Conservation (phyloP, 176 grass and related monocot species). For the Thinopyrum elongatum region DNA sequence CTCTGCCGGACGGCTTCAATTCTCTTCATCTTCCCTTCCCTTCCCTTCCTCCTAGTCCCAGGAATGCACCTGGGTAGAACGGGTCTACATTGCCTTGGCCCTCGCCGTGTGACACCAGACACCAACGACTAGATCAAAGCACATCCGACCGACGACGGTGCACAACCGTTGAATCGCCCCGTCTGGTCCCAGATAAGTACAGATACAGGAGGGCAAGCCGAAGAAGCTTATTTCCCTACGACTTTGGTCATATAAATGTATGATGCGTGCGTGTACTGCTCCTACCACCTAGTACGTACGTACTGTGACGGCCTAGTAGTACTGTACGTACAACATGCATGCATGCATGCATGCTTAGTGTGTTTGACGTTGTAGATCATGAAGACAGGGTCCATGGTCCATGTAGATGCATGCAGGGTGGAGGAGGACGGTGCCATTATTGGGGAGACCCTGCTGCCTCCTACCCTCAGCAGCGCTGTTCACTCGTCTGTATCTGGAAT, state of each 20-base stretch:
- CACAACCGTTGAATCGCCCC: not conserved
- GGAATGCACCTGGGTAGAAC: not conserved
- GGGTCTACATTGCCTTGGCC: not conserved
- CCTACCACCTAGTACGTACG: not conserved
- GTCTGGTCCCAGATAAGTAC: not conserved
- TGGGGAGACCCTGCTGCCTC: not conserved
- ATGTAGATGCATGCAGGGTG: not conserved
- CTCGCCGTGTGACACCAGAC: not conserved
- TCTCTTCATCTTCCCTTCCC: not conserved
- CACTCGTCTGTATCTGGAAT: not conserved
- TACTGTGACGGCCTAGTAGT: not conserved
- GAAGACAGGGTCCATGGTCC: not conserved
- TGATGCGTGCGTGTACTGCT: not conserved
- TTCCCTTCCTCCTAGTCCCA: not conserved
- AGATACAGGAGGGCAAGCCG: not conserved
- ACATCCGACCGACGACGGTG: too few species aligned
- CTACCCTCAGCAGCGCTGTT: constrained; percentile 5
- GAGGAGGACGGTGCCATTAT: not conserved
- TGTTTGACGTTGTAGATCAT: not conserved
- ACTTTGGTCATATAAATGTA: not conserved
- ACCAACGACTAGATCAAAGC: not conserved
- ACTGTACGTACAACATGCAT: too few species aligned
- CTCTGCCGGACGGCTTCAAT: not conserved
- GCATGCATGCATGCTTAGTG: too few species aligned
- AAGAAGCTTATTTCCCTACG: not conserved